Evolutionary conservation across 495 filamentous ascomycete genomes (phyloP).

Genomic region (Xylaria intraflava): DNA sequence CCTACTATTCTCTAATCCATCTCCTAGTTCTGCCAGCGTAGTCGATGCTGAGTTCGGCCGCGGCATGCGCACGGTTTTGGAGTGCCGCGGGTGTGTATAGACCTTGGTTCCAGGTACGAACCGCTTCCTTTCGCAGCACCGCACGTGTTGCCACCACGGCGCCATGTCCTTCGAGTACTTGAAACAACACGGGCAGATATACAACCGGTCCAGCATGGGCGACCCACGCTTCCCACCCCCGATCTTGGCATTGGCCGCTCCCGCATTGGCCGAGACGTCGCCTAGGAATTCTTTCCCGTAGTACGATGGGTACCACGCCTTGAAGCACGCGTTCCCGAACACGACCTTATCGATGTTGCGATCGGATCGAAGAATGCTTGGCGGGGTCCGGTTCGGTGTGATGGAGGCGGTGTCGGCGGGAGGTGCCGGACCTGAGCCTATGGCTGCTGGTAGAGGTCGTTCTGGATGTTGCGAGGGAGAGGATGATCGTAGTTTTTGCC

Average conservation of each 20-base stretch:
- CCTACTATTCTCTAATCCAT: constrained; percentile 30
- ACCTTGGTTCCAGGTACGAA: constrained; percentile 39
- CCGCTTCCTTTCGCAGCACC: constrained; percentile 34
- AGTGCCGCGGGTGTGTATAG: constrained; percentile 43
- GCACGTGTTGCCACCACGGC: constrained; percentile 44
- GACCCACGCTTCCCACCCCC: constrained; percentile 32
- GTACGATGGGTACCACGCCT: constrained; percentile 69
- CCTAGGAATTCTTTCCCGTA: constrained; percentile 73
- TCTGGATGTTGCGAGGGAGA: constrained; percentile 19
- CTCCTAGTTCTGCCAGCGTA: not conserved
- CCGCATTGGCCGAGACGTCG: constrained; percentile 25
- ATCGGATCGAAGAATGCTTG: constrained; percentile 31
- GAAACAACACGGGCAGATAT: constrained; percentile 90
- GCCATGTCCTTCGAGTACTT: constrained; percentile 74
- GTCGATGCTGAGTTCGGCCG: not conserved
- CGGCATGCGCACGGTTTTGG: constrained; percentile 26
- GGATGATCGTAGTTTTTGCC: constrained; percentile 10
- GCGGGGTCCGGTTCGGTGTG: constrained; percentile 17
- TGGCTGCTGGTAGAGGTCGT: constrained; percentile 7
- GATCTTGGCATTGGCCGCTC: constrained; percentile 20
- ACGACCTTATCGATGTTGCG: constrained; percentile 70
- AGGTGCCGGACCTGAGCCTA: not conserved
- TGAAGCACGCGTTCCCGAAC: constrained; percentile 65
- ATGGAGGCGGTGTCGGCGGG: not conserved
- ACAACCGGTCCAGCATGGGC: constrained; percentile 55